Base-by-base conservation (phyloP, 2,329 filamentous ascomycete genomes). In the Claviceps citrina region DNA sequence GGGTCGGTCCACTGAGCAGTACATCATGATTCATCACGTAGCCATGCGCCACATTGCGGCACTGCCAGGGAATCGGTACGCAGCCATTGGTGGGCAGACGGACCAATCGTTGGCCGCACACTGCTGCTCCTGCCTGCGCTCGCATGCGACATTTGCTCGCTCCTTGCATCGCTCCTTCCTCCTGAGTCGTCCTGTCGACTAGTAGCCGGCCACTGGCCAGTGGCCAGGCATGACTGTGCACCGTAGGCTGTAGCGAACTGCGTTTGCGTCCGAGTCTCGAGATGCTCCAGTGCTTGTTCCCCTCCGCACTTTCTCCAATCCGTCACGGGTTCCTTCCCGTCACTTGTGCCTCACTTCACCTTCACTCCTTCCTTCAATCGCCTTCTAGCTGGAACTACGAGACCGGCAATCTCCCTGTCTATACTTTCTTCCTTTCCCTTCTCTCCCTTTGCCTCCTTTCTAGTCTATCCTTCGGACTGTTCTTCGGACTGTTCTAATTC, bases 251-350 rank as follows among this genome's bases (percentile, higher is more conserved):
- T n/a, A n/a, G n/a, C n/a, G n/a, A n/a, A n/a, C n/a, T n/a, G n/a
- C n/a, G n/a, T n/a, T n/a, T n/a, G n/a, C n/a, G n/a, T n/a, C n/a
- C n/a, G n/a, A n/a, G n/a, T n/a, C n/a, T n/a, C n/a, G n/a, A n/a
- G n/a, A n/a, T n/a, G n/a, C n/a, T n/a, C n/a, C n/a, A 4, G 18
- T 31, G 19, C 4, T 19, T 15, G 7, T 27, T 12, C 18, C 9
- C 37, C 22, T 39, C 28, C 28, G 37, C 30, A 25, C 37, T 19
- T 39, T 26, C 37, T 39, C 30, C 8, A 18, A 18, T 39, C 26
- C 16, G 37, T 26, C 12, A 26, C 37, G 24, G 15, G 6, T 19
- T 22, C 13, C 27, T 22, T 16, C 20, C 22, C 16, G n/a, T 40
- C 38, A 40, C 31, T 18, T 24, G 18, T 30, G 6, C 31, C 13